phyloP scores from a whole-genome alignment of 2,329 filamentous ascomycete species.

The Fusarium udum region DNA sequence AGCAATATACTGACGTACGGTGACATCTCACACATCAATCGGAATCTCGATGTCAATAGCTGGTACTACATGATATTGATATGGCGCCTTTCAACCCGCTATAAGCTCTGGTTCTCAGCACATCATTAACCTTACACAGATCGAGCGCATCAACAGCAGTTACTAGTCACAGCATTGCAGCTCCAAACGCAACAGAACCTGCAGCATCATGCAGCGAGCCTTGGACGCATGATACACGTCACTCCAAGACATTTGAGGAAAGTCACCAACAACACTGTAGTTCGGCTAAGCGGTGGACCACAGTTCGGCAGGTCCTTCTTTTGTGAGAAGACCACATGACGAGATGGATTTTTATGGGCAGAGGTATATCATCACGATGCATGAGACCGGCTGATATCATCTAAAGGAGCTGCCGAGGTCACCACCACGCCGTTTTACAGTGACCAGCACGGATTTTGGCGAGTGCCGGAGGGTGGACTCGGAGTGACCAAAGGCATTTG shows the following conservation, averaged over 20 bases:
- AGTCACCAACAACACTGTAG: background rate
- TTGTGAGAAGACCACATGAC: slow-evolving; percentile 2
- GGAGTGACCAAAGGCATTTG: background rate
- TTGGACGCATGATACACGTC: slow-evolving; percentile 12
- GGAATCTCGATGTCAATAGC: background rate
- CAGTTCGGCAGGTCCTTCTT: background rate
- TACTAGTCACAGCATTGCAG: background rate
- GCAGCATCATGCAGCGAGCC: slow-evolving; percentile 10
- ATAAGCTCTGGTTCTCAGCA: background rate
- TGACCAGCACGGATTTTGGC: background rate
- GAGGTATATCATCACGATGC: background rate
- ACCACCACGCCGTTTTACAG: background rate
- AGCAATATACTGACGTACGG: background rate
- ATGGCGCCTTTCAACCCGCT: background rate
- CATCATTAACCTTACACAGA: background rate
- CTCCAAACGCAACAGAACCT: background rate
- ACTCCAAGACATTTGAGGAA: slow-evolving; percentile 11
- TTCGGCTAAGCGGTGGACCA: slow-evolving; percentile 27
- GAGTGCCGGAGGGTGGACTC: background rate
- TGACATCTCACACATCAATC: background rate
- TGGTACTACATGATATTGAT: background rate
- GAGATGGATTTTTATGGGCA: background rate
- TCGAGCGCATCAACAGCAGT: background rate
- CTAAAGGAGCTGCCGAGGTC: background rate
- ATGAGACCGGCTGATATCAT: background rate